Base-by-base conservation (phyloP, 805 yeast species). In the Saccharomyces mikatae region DNA sequence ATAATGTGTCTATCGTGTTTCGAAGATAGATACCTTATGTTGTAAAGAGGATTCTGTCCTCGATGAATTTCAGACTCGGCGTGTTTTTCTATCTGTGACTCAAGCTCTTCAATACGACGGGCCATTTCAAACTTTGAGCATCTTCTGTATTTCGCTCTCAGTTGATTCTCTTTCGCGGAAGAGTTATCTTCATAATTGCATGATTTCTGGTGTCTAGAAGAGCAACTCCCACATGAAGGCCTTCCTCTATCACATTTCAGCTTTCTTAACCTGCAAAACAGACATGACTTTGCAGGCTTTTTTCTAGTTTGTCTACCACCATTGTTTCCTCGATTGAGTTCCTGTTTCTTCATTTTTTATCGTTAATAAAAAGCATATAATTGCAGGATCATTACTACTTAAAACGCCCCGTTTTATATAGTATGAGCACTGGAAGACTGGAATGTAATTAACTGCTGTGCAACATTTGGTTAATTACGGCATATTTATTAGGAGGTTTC, bases 261-360 rank as follows among this genome's bases (percentile, higher is more conserved):
- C 46, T 48, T 48, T 22, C 50, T 41, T 17, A 17, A 2, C 30
- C 41, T 48, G 21, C 53, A 51, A 24, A 51, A 44, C 22, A n/a
- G 26, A 46, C 53, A 51, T 8, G 53, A 51, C 41, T 47, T 51
- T 9, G 50, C 47, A 26, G 53, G 49, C 36, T 51, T 51, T n/a
- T 17, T 51, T 30, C 53, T 41, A 47, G 41, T 27, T 24, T 24
- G 21, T 14, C 22, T 32, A 32, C 6, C n/a, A 8, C 14, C 4
- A n/a, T 14, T 32, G 21, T 32, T n/a, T 32, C n/a, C n/a, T 5
- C 8, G 41, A n/a, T n/a, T 6, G n/a, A 32, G 21, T 32, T 32
- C 41, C 41, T 6, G 17, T 6, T n/a, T 32, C n/a, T 32, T 32
- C 41, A 32, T 32, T 2, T 32, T 32, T 22, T 32, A 32, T 32